Conservation (phyloP, 169 alveolate species). For the Plasmodium gonderi region DNA sequence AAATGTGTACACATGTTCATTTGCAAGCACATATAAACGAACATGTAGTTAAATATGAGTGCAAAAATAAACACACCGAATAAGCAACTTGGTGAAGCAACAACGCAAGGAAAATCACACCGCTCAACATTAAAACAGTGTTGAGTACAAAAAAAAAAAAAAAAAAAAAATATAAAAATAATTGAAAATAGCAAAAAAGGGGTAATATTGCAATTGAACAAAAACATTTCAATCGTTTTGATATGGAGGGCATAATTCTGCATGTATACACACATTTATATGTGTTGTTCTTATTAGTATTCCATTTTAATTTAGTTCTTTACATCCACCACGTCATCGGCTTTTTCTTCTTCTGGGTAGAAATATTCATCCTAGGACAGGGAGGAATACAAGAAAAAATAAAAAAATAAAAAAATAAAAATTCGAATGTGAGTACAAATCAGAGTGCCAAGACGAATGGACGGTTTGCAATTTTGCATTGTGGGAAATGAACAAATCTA, state of each 20-base stretch:
- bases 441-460: background rate
- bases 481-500: too few species aligned
- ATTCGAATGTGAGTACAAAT: too few species aligned
- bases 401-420: background rate
- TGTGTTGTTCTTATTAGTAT: too few species aligned
- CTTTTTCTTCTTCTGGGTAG: slow-evolving; percentile 66
- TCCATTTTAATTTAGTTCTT: slow-evolving; percentile 3
- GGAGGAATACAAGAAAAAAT: background rate
- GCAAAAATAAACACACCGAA: background rate
- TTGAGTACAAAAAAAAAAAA: background rate
- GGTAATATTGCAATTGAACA: background rate
- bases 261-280: too few species aligned
- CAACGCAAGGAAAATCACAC: background rate
- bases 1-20: background rate
- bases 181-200: background rate
- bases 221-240: too few species aligned
- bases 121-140: background rate
- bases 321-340: slow-evolving; percentile 38
- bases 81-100: background rate
- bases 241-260: too few species aligned
- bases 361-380: slow-evolving; percentile 65
- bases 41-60: too few species aligned
- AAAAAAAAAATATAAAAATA: background rate
- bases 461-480: background rate
- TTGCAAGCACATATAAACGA: background rate